Base-by-base conservation (phyloP, 768 basidiomycete genomes). In the Collybia mongolica region DNA sequence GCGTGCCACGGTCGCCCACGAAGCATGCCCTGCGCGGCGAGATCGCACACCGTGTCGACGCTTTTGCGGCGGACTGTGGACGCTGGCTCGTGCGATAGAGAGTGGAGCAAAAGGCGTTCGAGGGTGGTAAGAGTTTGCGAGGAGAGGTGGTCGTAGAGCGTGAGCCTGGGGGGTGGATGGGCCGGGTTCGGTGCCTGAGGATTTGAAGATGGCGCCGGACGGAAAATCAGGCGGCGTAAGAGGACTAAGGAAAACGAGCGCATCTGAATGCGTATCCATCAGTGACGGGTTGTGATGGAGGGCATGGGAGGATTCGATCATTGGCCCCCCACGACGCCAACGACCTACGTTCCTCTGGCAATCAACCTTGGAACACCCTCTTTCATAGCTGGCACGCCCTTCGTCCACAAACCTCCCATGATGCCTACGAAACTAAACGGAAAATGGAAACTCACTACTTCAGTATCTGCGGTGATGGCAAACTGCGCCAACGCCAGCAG, bases 1-100 rank as follows among this genome's bases (percentile, higher is more conserved):
- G 84, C 85, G 60, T 90, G 88, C 90, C 90, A 93, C 2, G 88
- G 89, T 7, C 88, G 67, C 0, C 90, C 90, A 1, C 88, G 77
- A 14, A 66, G 62, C 86, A 92, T 89, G 9, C 81, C 80, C 51
- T 87, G 81, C 48, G 85, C 86, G 5, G 90, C 85, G 23, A 92
- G 69, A 58, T 92, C 90, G 52, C 81, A 83, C 19, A 87, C 76
- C 1, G 89, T 87, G 59, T 92, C 89, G 12, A 87, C 85, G 2
- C 81, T 74, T 65, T 88, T 89, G 15, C 80, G 76, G 14, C 88
- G 73, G 11, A 90, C 88, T n/a, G 71, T 65, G 14, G 73, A 60
- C 3, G 75, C 65, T 0, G 73, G 73, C 58, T 92, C 89, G 47
- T 84, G 79, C 0, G 77, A 70, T 19, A 92, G 74, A 0, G 86